phyloP scores from a whole-genome alignment of 768 basidiomycete species.

The Lentinula boryana region DNA sequence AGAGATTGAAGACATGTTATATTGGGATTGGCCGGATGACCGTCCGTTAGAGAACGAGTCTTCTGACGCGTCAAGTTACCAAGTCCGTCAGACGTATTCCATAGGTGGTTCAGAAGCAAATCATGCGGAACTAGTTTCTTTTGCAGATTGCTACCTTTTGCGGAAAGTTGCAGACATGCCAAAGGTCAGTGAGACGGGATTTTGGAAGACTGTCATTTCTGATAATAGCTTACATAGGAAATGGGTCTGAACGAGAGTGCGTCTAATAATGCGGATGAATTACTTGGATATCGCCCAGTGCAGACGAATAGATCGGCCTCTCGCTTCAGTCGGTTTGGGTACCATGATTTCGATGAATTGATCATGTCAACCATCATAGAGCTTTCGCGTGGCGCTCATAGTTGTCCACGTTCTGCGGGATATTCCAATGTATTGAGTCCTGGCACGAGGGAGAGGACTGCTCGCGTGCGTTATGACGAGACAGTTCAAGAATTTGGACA shows the following conservation, averaged over 20 bases:
- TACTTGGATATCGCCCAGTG: constrained; percentile 40
- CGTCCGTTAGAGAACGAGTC: not conserved
- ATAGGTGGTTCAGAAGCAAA: constrained; percentile 10
- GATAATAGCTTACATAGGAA: constrained; percentile 16
- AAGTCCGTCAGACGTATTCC: not conserved
- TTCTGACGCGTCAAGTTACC: not conserved
- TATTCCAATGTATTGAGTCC: constrained; percentile 12
- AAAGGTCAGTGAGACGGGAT: constrained; percentile 29
- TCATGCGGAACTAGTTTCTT: constrained; percentile 45
- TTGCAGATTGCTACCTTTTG: constrained; percentile 45
- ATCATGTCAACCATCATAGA: constrained; percentile 41
- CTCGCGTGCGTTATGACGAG: constrained; percentile 39
- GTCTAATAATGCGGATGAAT: constrained; percentile 38
- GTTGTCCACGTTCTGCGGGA: constrained; percentile 9
- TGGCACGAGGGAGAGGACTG: not conserved
- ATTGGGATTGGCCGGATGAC: not conserved
- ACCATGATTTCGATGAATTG: constrained; percentile 39
- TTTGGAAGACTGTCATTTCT: constrained; percentile 8
- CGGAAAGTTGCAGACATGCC: constrained; percentile 24
- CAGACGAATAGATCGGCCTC: constrained; percentile 18
- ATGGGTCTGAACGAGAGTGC: not conserved
- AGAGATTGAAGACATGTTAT: constrained; percentile 1
- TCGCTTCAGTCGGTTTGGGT: not conserved
- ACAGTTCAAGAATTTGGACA: constrained; percentile 42
- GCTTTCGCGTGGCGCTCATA: constrained; percentile 39